Base-by-base conservation (phyloP, 148 eudicot genomes). In the Camellia sinensis region DNA sequence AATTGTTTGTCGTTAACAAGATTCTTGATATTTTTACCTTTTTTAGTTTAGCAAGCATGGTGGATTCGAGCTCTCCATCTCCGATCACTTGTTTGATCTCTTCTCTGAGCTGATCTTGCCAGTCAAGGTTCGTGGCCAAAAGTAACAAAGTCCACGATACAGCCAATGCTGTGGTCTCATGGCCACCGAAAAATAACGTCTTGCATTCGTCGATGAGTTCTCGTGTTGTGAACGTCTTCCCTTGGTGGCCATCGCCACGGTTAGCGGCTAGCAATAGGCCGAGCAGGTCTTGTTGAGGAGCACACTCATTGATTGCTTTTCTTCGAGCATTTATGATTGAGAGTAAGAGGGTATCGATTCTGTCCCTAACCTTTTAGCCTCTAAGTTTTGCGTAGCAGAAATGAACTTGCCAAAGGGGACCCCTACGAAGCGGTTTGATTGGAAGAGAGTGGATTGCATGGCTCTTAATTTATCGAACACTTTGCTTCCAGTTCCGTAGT, bases 161-260 rank as follows among this genome's bases (percentile, higher is more conserved):
- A 7, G 92, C 87, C 65, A 95, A 72, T 40, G 97, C 97, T 10
- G 94, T 91, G 14, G 97, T 95, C 79, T 95, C 98, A 54, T 90
- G 93, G 52, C 97, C 98, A 6, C 89, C 98, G 41, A 95, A 95
- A 82, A 93, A 95, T 76, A 95, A 95, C 0, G 98, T 95, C 80
- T 95, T 95, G 85, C 97, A 93, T 73, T 97, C 99, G 59, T 97
- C 99, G 29, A 94, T 85, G 2, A 97, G 79, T 74, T 94, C 97
- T 60, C 90, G 46, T 5, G 81, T 87, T 12, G 87, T 90, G 82
- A 97, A 82, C 5, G 83, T 82, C 88, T 67, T 81, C 18, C 66
- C 88, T 5, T 22, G 71, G 29, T 80, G 71, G 13, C 87, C 86
- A 17, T 86, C 83, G 10, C 57, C 82, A 7, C 59, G 60, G 45